Evolutionary conservation across 2,329 filamentous ascomycete genomes (phyloP).

Genomic region (Trichophyton verrucosum): DNA sequence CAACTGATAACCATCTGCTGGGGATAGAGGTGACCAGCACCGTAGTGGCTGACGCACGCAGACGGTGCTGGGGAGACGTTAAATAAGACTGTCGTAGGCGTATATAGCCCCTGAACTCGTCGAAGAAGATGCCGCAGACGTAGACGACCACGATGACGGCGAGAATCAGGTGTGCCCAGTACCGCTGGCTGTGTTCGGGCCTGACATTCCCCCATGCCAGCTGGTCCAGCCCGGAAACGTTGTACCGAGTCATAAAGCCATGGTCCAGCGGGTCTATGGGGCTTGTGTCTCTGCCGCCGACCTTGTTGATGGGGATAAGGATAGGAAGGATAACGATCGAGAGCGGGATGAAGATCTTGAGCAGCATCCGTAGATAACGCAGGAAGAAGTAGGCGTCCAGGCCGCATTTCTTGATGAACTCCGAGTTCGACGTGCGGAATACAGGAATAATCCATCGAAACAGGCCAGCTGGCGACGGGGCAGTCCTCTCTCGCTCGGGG

Average conservation of each 20-base stretch:
- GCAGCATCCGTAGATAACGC: slow-evolving; percentile 70
- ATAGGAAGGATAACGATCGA: slow-evolving; percentile 68
- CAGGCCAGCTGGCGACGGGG: slow-evolving; percentile 52
- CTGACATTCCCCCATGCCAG: slow-evolving; percentile 82
- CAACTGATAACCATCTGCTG: slow-evolving; percentile 72
- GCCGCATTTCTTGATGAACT: slow-evolving; percentile 89
- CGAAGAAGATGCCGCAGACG: slow-evolving; percentile 77
- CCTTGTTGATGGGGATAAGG: slow-evolving; percentile 70
- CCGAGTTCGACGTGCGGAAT: slow-evolving; percentile 60
- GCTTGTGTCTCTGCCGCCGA: slow-evolving; percentile 54
- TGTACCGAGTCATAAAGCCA: slow-evolving; percentile 25
- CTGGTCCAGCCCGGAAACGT: slow-evolving; percentile 60
- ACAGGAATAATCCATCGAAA: slow-evolving; percentile 43
- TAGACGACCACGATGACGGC: slow-evolving; percentile 67
- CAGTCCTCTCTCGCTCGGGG: slow-evolving; percentile 68
- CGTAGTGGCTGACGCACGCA: slow-evolving; percentile 87
- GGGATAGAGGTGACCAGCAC: slow-evolving; percentile 88
- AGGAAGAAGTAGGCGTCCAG: slow-evolving; percentile 97
- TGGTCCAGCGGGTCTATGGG: slow-evolving; percentile 21
- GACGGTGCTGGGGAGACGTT: slow-evolving; percentile 84
- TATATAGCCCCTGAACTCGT: slow-evolving; percentile 76
- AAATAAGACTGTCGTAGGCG: slow-evolving; percentile 89
- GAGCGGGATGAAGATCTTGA: slow-evolving; percentile 85
- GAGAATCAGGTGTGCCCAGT: slow-evolving; percentile 74
- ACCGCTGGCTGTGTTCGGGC: slow-evolving; percentile 51